Evolutionary conservation across 345 rosid species (phyloP), one percentile per base, ranked within the genome.

Genomic region (Geranium rotundifolium): DNA sequence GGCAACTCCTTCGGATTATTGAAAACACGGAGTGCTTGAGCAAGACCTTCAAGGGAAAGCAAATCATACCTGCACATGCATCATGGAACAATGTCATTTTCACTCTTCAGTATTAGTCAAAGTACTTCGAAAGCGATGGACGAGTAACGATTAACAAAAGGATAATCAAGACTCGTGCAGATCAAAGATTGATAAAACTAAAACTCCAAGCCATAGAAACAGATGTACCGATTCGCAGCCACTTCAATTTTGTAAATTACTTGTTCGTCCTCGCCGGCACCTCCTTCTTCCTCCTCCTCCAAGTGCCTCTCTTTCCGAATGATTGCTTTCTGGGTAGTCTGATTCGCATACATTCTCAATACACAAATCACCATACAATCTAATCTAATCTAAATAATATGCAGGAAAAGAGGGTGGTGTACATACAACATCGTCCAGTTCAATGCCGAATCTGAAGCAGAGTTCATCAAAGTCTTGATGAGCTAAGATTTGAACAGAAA

Each of bases 11-110:
- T 84, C 73, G 82, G 76, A 69, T 77, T 59, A 63, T 76, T 85
- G 80, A 93, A 93, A 74, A 90, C 55, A 5, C 92, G 86, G 49
- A 93, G 97, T 68, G 99, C 85, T 82, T 76, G 92, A n/a, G 97
- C 96, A 75, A 93, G 79, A 58, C 99, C 99, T 80, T 90, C 97
- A 8, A 87, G 90, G 78, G 96, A 93, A 49, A 93, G 96, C 71
- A 93, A 80, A 81, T 93, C 99, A 13, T 88, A 88, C 75, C 99
- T 93, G 80, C 67, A 46, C 27, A 52, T 39, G 61, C 52, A 46
- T 9, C 52, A 3, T 46, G 10, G 52, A 12, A 46, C 52, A 46
- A 46, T 5, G 15, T 46, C 16, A 46, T 0, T 46, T 8, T 34
- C 3, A n/a, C 41, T 8, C 41, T 34, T 34, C 41, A 34, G 3